A percentile compares a stretch with the other conserved stretches of the same genome.
Evolutionary conservation across 768 basidiomycete genomes (phyloP).

Genomic region (Boletus insuetus): DNA sequence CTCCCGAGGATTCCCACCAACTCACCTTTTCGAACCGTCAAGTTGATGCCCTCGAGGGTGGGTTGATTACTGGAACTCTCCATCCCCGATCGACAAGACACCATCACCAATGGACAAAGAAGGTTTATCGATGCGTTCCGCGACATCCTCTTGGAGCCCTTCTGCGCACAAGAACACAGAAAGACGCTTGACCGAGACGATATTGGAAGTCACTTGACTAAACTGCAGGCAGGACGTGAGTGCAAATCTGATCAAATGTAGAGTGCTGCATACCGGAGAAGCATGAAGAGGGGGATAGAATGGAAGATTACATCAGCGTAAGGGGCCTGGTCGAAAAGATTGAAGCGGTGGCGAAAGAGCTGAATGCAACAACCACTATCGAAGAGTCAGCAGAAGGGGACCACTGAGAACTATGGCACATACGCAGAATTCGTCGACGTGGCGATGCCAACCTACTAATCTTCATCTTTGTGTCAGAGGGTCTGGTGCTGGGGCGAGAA

Average conservation of each 20-base stretch:
- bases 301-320: conserved; percentile 95
- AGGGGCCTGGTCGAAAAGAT: conserved; percentile 60
- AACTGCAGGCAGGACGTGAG: conserved; percentile 41
- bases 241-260: not conserved
- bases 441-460: conserved; percentile 77
- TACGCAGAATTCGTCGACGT: conserved; percentile 67
- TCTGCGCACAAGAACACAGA: conserved; percentile 71
- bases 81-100: conserved; percentile 68
- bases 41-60: conserved; percentile 73
- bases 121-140: conserved; percentile 46
- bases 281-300: conserved; percentile 87
- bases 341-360: conserved; percentile 76
- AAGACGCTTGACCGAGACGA: conserved; percentile 80
- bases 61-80: conserved; percentile 67
- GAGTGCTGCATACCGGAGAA: conserved; percentile 56
- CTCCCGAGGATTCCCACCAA: conserved; percentile 82
- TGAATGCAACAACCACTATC: conserved; percentile 71
- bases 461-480: no score
- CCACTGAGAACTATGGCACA: not conserved
- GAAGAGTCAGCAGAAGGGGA: not conserved
- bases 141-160: conserved; percentile 78
- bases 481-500: no score
- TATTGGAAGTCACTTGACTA: conserved; percentile 67
- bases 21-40: conserved; percentile 79
- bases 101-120: conserved; percentile 56